Conservation (phyloP, 2,329 filamentous ascomycete genomes). For the Clonostachys solani region DNA sequence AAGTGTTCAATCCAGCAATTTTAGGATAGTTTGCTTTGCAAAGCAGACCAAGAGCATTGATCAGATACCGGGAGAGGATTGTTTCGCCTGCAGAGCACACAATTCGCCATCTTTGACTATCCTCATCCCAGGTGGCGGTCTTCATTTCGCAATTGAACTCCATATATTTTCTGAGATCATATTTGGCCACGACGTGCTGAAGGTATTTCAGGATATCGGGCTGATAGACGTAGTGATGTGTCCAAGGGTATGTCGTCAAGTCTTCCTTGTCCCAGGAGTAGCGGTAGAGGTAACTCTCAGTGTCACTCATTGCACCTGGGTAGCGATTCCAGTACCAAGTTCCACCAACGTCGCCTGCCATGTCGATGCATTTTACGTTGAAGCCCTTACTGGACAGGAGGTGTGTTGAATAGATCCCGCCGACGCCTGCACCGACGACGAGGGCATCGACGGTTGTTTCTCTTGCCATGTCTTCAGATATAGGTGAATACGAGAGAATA, state of each 20-base stretch:
- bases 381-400: constrained; percentile 1
- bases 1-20: constrained; percentile 6
- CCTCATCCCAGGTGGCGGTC: constrained; percentile 23
- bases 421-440: constrained; percentile 5
- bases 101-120: constrained; percentile 18
- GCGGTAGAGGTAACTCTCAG: constrained; percentile 3
- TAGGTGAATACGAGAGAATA: too few species aligned
- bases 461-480: too few species aligned
- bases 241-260: neutral
- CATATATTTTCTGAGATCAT: constrained; percentile 27
- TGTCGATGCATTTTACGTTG: neutral
- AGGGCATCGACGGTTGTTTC: neutral
- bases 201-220: constrained; percentile 6
- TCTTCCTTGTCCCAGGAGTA: neutral
- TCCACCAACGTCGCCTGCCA: constrained; percentile 8
- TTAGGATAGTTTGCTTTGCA: neutral
- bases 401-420: constrained; percentile 1
- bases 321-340: constrained; percentile 29
- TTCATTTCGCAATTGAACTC: constrained; percentile 31
- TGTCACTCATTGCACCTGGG: constrained; percentile 25
- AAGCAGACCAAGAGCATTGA: neutral
- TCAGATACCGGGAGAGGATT: neutral
- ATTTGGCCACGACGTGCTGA: constrained; percentile 2
- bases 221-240: neutral
- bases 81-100: neutral